Evolutionary conservation across 225 moss, liverwort and hornwort genomes (phyloP).

Genomic region (Ulota crispa): DNA sequence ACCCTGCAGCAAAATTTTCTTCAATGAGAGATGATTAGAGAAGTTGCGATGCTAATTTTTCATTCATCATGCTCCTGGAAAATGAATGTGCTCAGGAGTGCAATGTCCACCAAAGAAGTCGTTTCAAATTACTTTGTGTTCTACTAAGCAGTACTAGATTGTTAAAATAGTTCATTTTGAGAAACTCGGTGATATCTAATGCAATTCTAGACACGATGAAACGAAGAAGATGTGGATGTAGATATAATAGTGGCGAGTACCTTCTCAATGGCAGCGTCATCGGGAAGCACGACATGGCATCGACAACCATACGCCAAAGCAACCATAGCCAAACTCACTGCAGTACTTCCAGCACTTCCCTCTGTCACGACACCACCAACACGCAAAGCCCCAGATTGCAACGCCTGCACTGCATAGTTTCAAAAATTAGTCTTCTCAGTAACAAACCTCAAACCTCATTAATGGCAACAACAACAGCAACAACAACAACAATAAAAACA

Average conservation of each 20-base stretch:
- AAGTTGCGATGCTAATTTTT: not conserved
- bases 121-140: not conserved
- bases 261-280: slow-evolving; percentile 98
- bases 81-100: not conserved
- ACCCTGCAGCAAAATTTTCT: not conserved
- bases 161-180: not conserved
- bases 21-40: not conserved
- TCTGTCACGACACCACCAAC: slow-evolving; percentile 88
- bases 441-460: not conserved
- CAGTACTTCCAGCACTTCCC: slow-evolving; percentile 98
- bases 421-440: slow-evolving; percentile 10
- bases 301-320: slow-evolving; percentile 78
- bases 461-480: not conserved
- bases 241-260: slow-evolving; percentile 24
- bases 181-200: not conserved
- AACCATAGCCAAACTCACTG: slow-evolving; percentile 95
- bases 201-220: not conserved
- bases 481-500: not conserved
- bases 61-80: not conserved
- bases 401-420: slow-evolving; percentile 59
- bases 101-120: not conserved
- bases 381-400: slow-evolving; percentile 73
- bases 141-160: not conserved
- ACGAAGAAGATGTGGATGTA: not conserved
- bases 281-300: slow-evolving; percentile 95